These are phyloP conservation scores for Aspergillus viridinutans DNA, from an alignment of 2,329 filamentous ascomycete genomes.

Conservation along the genomic window DNA sequence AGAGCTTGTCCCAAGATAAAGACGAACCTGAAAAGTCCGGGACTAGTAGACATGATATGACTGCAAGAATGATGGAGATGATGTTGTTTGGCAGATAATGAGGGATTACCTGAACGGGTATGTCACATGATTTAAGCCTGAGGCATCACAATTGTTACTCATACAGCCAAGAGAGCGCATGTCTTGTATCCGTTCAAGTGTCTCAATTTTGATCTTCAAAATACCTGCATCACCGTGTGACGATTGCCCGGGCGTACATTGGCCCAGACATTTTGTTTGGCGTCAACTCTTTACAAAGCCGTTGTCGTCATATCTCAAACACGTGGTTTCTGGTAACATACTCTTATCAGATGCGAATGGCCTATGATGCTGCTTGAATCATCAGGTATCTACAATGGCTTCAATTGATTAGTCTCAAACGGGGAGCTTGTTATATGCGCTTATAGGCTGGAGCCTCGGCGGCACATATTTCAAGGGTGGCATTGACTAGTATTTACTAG, in stretches of 20 bases:
- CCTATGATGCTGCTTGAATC: not conserved
- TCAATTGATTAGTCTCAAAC: not conserved
- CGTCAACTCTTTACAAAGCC: not conserved
- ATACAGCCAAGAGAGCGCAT: not conserved
- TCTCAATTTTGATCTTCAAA: not conserved
- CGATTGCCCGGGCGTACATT: not conserved
- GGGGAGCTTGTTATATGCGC: no score
- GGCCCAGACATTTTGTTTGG: no score
- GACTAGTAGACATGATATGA: not conserved
- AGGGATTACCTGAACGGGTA: not conserved
- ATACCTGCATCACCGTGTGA: not conserved
- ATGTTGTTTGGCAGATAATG: not conserved
- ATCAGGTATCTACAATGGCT: not conserved
- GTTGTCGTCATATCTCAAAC: not conserved
- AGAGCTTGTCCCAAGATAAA: not conserved
- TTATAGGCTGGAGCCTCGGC: no score
- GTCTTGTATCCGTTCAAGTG: not conserved
- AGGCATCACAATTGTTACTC: not conserved
- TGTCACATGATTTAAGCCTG: conserved; percentile 5
- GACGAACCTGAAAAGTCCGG: not conserved
- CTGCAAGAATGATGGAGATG: not conserved
- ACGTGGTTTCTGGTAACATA: not conserved
- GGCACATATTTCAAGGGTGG: no score
- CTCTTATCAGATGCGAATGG: not conserved
- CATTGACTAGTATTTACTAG: no score